These are phyloP conservation scores for Alternaria sp. DNA, from an alignment of 2,329 filamentous ascomycete genomes.

Conservation along the genomic window DNA sequence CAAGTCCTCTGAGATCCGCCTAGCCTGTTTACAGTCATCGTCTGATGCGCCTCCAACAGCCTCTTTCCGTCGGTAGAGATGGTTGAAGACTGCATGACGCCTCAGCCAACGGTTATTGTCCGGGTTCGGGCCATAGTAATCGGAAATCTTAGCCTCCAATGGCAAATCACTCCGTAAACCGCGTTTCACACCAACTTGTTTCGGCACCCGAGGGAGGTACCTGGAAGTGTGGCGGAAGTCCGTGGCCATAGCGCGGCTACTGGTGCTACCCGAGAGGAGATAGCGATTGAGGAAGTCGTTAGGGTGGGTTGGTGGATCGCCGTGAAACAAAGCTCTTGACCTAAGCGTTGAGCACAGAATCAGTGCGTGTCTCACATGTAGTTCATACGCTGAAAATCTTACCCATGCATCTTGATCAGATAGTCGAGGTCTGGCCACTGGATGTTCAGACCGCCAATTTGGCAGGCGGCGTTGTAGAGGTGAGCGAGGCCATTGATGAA, in stretches of 20 bases:
- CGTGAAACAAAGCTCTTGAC: conserved; percentile 18
- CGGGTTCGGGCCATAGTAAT: conserved; percentile 12
- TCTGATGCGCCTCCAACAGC: neutral
- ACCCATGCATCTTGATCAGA: conserved; percentile 23
- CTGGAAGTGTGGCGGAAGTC: conserved; percentile 1
- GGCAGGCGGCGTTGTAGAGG: conserved; percentile 27
- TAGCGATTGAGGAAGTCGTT: conserved; percentile 15
- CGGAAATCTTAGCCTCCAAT: conserved; percentile 15
- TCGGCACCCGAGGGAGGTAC: neutral
- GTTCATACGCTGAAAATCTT: neutral
- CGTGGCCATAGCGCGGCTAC: conserved; percentile 4
- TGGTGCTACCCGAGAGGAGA: conserved; percentile 4
- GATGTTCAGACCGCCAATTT: conserved; percentile 19
- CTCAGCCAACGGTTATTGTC: conserved; percentile 16
- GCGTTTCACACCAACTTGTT: conserved; percentile 10
- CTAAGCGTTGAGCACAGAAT: neutral
- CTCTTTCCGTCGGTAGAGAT: conserved; percentile 6
- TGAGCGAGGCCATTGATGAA: conserved; percentile 21
- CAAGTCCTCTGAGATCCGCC: neutral
- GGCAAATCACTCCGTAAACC: conserved; percentile 11
- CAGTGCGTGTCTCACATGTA: neutral
- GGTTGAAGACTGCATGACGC: conserved; percentile 25
- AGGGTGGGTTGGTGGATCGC: conserved; percentile 19
- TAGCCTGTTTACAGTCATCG: neutral
- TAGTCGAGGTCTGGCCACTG: conserved; percentile 28